These are phyloP conservation scores for Artemisia tridentata DNA, from an alignment of 129 eudicot species.

Conservation along the genomic window DNA sequence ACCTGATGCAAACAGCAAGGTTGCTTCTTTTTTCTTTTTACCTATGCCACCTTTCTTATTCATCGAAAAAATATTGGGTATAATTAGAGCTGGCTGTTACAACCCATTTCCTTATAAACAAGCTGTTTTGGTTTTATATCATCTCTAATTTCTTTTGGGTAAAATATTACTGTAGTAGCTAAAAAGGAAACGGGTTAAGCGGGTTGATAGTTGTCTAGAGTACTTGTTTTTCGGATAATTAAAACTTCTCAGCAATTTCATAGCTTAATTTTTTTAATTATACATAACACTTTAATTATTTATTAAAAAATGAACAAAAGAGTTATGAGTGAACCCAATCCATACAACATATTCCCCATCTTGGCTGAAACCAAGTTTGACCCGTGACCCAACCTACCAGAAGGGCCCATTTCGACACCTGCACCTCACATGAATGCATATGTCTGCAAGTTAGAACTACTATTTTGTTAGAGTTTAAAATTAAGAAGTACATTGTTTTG, in stretches of 20 bases:
- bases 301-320: background rate
- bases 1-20: conserved; percentile 63
- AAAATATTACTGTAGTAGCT: background rate
- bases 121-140: background rate
- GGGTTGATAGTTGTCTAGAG: background rate
- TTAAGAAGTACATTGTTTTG: too few species aligned
- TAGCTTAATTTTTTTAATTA: background rate
- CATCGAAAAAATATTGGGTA: too few species aligned
- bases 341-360: background rate
- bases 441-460: too few species aligned
- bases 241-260: background rate
- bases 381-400: background rate
- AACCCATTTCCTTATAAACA: background rate
- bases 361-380: background rate
- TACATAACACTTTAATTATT: background rate
- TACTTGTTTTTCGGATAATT: background rate
- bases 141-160: background rate
- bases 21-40: conserved; percentile 18
- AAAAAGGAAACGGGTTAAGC: background rate
- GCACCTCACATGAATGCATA: too few species aligned
- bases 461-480: too few species aligned
- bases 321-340: background rate
- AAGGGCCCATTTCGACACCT: background rate
- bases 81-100: too few species aligned
- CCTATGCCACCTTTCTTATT: background rate